Conservation (phyloP, 2,329 filamentous ascomycete genomes). For the Cordyceps tenuipes region DNA sequence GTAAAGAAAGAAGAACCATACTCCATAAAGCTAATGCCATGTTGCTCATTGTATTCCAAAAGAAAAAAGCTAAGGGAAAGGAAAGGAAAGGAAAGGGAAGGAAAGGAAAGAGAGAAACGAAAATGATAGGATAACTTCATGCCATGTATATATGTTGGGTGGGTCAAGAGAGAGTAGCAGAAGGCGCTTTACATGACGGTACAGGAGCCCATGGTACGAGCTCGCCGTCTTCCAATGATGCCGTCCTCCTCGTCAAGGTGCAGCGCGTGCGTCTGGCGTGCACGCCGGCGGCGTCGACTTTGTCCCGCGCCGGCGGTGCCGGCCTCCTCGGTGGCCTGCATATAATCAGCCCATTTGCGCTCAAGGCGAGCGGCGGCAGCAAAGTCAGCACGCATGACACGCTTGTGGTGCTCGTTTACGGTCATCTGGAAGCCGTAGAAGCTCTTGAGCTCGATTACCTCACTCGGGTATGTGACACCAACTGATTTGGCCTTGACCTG, state of each 20-base stretch:
- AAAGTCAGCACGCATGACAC: slow-evolving; percentile 71
- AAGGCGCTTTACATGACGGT: slow-evolving; percentile 46
- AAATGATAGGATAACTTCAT: background rate
- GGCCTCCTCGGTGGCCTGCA: slow-evolving; percentile 85
- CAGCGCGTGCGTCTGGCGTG: slow-evolving; percentile 70
- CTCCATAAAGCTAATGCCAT: background rate
- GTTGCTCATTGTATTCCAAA: background rate
- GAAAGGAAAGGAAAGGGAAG: background rate
- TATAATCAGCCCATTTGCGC: slow-evolving; percentile 86
- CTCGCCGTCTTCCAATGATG: slow-evolving; percentile 49
- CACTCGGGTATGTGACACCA: slow-evolving; percentile 54
- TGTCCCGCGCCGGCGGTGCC: slow-evolving; percentile 57
- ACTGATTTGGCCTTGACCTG: slow-evolving; percentile 46
- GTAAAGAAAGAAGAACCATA: background rate
- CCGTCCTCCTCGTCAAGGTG: slow-evolving; percentile 76
- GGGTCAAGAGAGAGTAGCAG: background rate
- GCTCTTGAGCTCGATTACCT: slow-evolving; percentile 82
- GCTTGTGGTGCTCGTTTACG: slow-evolving; percentile 85
- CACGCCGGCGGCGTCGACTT: slow-evolving; percentile 64
- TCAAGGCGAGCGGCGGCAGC: slow-evolving; percentile 69
- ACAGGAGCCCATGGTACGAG: slow-evolving; percentile 56
- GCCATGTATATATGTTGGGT: background rate
- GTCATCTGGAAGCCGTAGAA: slow-evolving; percentile 95
- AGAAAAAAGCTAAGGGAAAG: too few relatives aligned
- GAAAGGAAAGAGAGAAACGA: background rate